Conservation (phyloP, 2,329 filamentous ascomycete genomes). For the Fusarium sp. region DNA sequence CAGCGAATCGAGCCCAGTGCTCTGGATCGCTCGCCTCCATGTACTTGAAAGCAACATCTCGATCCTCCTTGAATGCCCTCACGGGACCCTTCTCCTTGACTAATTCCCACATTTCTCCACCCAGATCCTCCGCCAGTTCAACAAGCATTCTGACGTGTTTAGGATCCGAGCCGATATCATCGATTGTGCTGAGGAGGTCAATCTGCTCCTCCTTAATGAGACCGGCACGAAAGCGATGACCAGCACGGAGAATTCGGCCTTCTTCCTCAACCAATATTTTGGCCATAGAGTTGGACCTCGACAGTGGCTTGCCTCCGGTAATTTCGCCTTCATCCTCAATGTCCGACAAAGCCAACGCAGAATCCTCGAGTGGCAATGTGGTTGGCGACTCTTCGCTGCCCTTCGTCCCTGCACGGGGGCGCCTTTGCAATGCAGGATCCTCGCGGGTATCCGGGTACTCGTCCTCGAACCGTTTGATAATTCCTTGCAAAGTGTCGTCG, state of each 20-base stretch:
- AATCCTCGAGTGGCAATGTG: conserved; percentile 43
- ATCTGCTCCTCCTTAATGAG: conserved; percentile 62
- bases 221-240: conserved; percentile 63
- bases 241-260: conserved; percentile 62
- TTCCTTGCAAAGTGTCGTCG: conserved; percentile 84
- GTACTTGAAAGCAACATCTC: conserved; percentile 56
- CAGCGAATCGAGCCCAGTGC: conserved; percentile 69
- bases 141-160: conserved; percentile 62
- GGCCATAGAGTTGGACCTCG: conserved; percentile 63
- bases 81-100: conserved; percentile 67
- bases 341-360: conserved; percentile 54
- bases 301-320: conserved; percentile 51
- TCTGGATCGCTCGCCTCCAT: conserved; percentile 70
- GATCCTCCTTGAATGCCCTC: conserved; percentile 67
- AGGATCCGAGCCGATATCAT: conserved; percentile 60
- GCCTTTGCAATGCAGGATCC: conserved; percentile 37
- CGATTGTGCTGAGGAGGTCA: conserved; percentile 56
- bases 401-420: conserved; percentile 19
- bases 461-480: conserved; percentile 95
- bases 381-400: conserved; percentile 34
- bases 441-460: conserved; percentile 89
- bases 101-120: conserved; percentile 65
- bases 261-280: conserved; percentile 65
- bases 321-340: conserved; percentile 59
- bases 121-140: conserved; percentile 69